phyloP scores from a whole-genome alignment of 2,329 filamentous ascomycete genomes.

The Apiospora malaysiana region DNA sequence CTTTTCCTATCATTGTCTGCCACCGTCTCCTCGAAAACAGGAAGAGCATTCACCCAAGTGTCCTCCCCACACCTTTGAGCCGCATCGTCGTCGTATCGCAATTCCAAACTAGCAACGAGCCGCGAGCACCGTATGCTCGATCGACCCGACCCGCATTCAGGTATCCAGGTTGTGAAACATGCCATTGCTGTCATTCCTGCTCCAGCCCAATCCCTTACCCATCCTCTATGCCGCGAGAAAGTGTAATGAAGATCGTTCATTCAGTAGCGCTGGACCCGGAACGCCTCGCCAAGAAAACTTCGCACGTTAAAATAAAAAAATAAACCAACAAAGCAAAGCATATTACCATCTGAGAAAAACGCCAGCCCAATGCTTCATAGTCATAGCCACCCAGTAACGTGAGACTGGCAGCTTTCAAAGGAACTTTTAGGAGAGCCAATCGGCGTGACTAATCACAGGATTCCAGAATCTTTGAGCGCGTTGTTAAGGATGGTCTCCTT shows the following conservation, averaged over 20 bases:
- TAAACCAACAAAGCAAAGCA: constrained; percentile 19
- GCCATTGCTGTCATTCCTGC: background rate
- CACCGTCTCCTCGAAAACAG: background rate
- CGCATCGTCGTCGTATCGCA: background rate
- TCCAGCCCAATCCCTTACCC: constrained; percentile 14
- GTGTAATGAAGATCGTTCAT: constrained; percentile 33
- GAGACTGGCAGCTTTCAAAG: background rate
- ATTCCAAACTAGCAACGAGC: background rate
- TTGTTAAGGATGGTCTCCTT: constrained; percentile 99
- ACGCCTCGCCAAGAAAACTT: constrained; percentile 38
- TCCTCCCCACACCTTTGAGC: background rate
- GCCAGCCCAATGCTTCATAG: constrained; percentile 26
- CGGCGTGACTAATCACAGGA: constrained; percentile 65
- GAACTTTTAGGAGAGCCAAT: constrained; percentile 24
- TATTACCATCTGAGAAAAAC: constrained; percentile 23
- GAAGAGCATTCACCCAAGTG: background rate
- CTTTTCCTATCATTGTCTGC: background rate
- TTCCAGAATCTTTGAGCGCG: constrained; percentile 96
- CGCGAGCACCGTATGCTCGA: background rate
- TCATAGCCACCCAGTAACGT: background rate
- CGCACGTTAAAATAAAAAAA: background rate
- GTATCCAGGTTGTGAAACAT: background rate
- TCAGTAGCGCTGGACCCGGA: constrained; percentile 31
- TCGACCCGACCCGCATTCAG: background rate
- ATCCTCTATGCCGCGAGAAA: constrained; percentile 30